phyloP scores from a whole-genome alignment of 768 basidiomycete species.

The Paxillus ammoniavirescens region DNA sequence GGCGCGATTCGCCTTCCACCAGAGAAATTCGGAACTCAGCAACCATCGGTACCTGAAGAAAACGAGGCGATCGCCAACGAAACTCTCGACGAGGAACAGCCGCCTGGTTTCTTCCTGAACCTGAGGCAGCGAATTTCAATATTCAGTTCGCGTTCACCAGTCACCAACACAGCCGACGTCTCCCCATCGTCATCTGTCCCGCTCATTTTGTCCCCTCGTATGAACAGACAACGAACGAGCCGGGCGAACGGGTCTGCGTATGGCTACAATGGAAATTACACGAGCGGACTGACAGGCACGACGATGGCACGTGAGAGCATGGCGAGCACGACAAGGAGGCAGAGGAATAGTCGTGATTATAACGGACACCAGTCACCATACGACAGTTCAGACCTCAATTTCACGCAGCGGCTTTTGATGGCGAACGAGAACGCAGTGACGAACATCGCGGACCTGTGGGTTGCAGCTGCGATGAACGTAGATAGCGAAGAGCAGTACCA shows the following conservation, averaged over 20 bases:
- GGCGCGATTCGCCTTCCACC: constrained; percentile 79
- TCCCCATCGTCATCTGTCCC: constrained; percentile 43
- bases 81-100: constrained; percentile 42
- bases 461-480: constrained; percentile 93
- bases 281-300: constrained; percentile 52
- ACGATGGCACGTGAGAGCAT: constrained; percentile 53
- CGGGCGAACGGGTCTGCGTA: constrained; percentile 76
- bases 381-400: constrained; percentile 64
- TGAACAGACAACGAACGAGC: constrained; percentile 50
- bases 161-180: constrained; percentile 33
- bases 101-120: constrained; percentile 34
- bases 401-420: constrained; percentile 84
- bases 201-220: constrained; percentile 39
- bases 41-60: constrained; percentile 67
- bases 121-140: constrained; percentile 54
- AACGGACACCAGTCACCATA: constrained; percentile 43
- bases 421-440: constrained; percentile 96
- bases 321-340: constrained; percentile 47
- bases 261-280: constrained; percentile 63
- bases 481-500: constrained; percentile 84
- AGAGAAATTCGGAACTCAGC: constrained; percentile 59
- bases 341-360: constrained; percentile 45
- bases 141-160: constrained; percentile 55
- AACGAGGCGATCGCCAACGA: constrained; percentile 49
- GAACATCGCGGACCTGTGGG: constrained; percentile 95